Base-by-base conservation (phyloP, 345 rosid genomes). In the Lepidium didymum region DNA sequence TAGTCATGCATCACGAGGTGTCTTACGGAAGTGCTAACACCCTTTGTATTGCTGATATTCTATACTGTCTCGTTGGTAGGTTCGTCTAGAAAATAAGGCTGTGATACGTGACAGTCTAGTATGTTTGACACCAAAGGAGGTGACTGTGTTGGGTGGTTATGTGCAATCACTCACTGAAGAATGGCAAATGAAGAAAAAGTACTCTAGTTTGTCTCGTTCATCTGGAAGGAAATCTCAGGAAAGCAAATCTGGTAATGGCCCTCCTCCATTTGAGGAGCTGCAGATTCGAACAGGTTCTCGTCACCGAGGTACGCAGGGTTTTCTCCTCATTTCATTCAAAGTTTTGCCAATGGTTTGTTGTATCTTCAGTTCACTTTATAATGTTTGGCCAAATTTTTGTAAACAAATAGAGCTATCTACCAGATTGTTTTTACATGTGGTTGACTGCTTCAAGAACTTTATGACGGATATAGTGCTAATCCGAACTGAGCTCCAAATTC, bases 251-350 rank as follows among this genome's bases (percentile, higher is more conserved):
- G 79, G 81, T 51, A 86, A 87, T 56, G 84, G 97, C 40, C 97
- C 97, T 74, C 96, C 97, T 41, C 87, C 77, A 13, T 93, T 90
- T 78, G 97, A 87, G 82, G 88, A 87, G 86, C 64, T 93, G 83
- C 81, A 83, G 82, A 77, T 84, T 56, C 71, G 80, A 64, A 68
- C 75, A 25, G 73, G 82, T 25, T 67, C 75, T 9, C 71, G 7
- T 60, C 79, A 49, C 47, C 56, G 72, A 68, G 75, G 78, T 70
- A 55, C 71, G 72, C 75, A 42, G 10, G 1, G 18, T 21, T 59
- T 49, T 15, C 3, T 43, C 29, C 21, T 60, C 43, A 42, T 7
- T 59, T 9, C 25, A 43, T 34, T 34, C 42, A 14, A 7, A 14
- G 42, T 41, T 56, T 8, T 59, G 51, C 7, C 1, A 14, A 12